Base-by-base conservation (phyloP, 345 rosid genomes). In the Laguncularia racemosa region DNA sequence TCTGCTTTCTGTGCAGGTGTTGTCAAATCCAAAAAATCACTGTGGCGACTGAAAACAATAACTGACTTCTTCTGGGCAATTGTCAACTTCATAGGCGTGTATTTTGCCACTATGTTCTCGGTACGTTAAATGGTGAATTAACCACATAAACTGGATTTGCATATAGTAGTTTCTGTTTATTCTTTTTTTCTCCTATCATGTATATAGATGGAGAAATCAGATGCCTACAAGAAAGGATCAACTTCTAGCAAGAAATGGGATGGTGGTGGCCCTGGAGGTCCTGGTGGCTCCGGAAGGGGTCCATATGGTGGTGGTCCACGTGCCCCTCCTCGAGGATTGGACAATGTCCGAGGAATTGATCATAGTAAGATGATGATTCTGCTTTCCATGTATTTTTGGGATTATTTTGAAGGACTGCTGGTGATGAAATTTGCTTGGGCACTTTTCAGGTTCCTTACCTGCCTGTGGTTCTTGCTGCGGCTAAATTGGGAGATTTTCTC, bases 381-480 rank as follows among this genome's bases (percentile, higher is more conserved):
- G 46, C 46, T 1, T 16, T n/a, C 0, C 13, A n/a, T 26, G 26
- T 46, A 13, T 58, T 16, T 44, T 48, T 28, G 0, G n/a, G n/a
- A 33, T 16, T 58, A 18, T 33, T 33, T 33, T 4, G 40, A 33
- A 33, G 57, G 19, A 14, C 13, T 10, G 44, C 0, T 46, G 59
- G 23, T 46, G 40, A 33, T 14, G 16, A 13, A 49, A 49, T 23
- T 33, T 56, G 20, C 54, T 15, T 38, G 16, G 53, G 40, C 40
- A 33, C 40, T 51, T 67, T 23, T 12, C 67, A 83, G 89, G 84
- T 76, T 74, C 89, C 46, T 57, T 86, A 3, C 95, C 95, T 38
- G 95, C 95, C 47, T 86, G 95, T 59, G 95, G 95, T 57, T 83
- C 95, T 40, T 86, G 90, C 82, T 86, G 84, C 43, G 81, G 88